Base-by-base conservation (phyloP, 106 monocot species). In the Allium fistulosum region DNA sequence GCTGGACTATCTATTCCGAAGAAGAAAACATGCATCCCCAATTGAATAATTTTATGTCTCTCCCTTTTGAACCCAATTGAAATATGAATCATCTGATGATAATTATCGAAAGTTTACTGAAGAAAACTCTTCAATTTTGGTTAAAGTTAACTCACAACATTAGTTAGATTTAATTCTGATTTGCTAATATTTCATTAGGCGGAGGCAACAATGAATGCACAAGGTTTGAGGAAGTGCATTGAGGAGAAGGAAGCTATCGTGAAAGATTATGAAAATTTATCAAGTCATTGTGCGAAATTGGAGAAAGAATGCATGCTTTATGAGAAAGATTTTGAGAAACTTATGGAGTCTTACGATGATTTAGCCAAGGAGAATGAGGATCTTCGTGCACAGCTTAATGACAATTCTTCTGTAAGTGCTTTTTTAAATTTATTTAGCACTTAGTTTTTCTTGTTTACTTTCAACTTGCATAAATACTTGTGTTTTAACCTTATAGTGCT, bases 161-260 rank as follows among this genome's bases (percentile, higher is more conserved):
- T 55, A 56, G 8, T 57, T 26, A 46, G 68, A 26, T 56, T 65
- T 66, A 7, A 57, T 47, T n/a, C 58, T 58, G 14, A 51, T 27
- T 67, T 9, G 17, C 26, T 28, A 14, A 53, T 26, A 16, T 59
- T 77, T 69, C 14, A 57, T 11, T 50, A 95, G 94, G 82, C 91
- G n/a, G 94, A 95, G 73, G 83, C 91, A 49, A 83, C 57, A 65
- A 91, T 91, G 94, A 94, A 79, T 58, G 94, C 90, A 7, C 75
- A 68, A 57, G 90, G 79, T 10, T n/a, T 90, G 74, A 80, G 76
- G 68, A 70, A 67, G 72, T 90, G 83, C 78, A 51, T 88, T 15
- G 81, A 91, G 78, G 95, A 91, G 69, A 96, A 86, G 71, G 88
- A 83, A 77, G 26, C 52, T 56, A 63, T 86, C 56, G 70, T 62